Conservation (phyloP, 441 rosid species). For the Geranium incanum region DNA sequence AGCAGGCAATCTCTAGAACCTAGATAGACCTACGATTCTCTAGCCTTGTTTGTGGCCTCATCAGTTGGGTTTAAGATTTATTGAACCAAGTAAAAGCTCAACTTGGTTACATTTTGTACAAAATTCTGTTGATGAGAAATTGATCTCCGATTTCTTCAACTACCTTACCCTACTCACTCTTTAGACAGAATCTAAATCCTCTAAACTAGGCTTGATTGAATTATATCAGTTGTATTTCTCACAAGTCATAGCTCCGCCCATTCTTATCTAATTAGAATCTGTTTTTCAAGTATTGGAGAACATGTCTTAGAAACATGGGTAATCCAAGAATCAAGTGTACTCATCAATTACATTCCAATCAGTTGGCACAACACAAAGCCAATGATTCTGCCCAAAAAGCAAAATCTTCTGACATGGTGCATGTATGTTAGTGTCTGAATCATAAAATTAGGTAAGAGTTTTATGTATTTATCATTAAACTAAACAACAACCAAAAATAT, state of each 20-base stretch:
- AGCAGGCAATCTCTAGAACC: slow-evolving; percentile 32
- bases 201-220: not conserved
- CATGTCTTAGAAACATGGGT: not conserved
- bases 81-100: not conserved
- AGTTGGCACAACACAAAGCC: not conserved
- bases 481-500: not conserved
- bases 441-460: not conserved
- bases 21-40: not conserved
- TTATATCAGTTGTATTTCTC: not conserved
- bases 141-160: not conserved
- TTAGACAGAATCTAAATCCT: not conserved
- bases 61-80: slow-evolving; percentile 4
- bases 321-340: not conserved
- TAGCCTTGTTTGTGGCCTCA: not conserved
- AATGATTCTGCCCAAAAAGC: not conserved
- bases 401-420: not conserved
- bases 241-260: not conserved
- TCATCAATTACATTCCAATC: not conserved
- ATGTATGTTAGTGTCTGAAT: not conserved
- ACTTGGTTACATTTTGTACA: slow-evolving; percentile 1
- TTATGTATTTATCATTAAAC: not conserved
- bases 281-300: not conserved
- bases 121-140: not conserved
- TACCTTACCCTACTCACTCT: not conserved
- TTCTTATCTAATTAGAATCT: not conserved